Evolutionary conservation across 2,329 filamentous ascomycete genomes (phyloP), one percentile per base, ranked within the genome.

Genomic region (Penicillium freii): DNA sequence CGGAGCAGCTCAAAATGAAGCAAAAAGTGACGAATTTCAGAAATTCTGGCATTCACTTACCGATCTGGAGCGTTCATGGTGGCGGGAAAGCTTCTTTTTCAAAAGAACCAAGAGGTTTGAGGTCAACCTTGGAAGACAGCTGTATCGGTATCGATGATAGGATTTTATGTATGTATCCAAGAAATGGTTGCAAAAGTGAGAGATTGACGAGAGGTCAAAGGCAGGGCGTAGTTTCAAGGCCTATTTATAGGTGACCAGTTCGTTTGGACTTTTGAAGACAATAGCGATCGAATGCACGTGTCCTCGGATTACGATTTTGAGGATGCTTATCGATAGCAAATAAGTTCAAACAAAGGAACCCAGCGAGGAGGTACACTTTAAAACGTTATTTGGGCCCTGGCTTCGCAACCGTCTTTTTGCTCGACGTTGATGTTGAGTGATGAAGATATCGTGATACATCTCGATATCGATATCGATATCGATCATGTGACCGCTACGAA

Each of bases 21-120:
- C 10, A 45, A 52, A 19, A 27, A 1, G 13, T n/a, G 21, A 5
- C 1, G 4, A 7, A 13, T 25, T n/a, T 36, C 15, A 51, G 33
- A 54, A 42, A 61, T 11, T 42, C 39, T 40, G 27, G 29, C 38
- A 27, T 36, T 23, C 10, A 63, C 69, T 73, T 75, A 84, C 81
- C 70, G 62, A 56, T 73, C 70, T 17, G 70, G 70, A 0, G 70
- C 70, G 71, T 84, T 84, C 82, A 84, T 84, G 21, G 65, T 73
- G 66, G n/a, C 34, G 23, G 17, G 23, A 36, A 39, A 47, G 54
- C 43, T 38, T 39, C 27, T 43, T 39, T 50, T 23, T 23, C 23
- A 45, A 17, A 48, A 44, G 25, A 8, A n/a, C 15, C 8, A 13
- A 13, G 9, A 17, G 17, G 7, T 17, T 48, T 17, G 10, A 34